phyloP scores from a whole-genome alignment of 805 yeast species.

The Kregervanrija fluxuum region DNA sequence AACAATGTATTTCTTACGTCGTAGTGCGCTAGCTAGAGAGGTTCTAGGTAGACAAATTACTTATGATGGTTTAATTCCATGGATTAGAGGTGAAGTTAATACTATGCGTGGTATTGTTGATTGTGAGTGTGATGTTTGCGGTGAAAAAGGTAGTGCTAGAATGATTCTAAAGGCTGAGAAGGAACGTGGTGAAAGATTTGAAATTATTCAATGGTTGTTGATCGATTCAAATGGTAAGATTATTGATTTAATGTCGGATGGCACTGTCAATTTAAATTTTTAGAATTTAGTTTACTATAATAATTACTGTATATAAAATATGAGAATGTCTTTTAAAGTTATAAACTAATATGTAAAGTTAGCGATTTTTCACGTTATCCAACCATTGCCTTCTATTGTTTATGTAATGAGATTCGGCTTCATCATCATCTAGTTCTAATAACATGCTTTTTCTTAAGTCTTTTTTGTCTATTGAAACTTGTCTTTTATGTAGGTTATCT shows the following conservation, averaged over 20 bases:
- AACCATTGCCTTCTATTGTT: slow-evolving; percentile 35
- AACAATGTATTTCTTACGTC: slow-evolving; percentile 75
- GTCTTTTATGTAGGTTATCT: slow-evolving; percentile 2
- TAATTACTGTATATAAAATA: neutral
- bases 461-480: slow-evolving; percentile 3
- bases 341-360: neutral
- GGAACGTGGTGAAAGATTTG: slow-evolving; percentile 47
- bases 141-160: slow-evolving; percentile 48
- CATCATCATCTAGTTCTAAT: slow-evolving; percentile 1
- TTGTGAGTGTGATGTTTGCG: slow-evolving; percentile 62
- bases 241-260: slow-evolving; percentile 45
- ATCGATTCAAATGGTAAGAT: slow-evolving; percentile 35
- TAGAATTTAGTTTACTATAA: neutral
- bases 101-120: slow-evolving; percentile 79
- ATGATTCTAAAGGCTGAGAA: slow-evolving; percentile 62
- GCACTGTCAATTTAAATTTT: slow-evolving; percentile 23
- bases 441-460: neutral
- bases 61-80: slow-evolving; percentile 71
- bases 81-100: slow-evolving; percentile 82
- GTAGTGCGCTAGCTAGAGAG: slow-evolving; percentile 58
- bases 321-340: neutral
- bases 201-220: slow-evolving; percentile 57
- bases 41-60: slow-evolving; percentile 69
- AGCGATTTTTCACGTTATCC: slow-evolving; percentile 15
- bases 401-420: slow-evolving; percentile 37